phyloP scores from a whole-genome alignment of 768 basidiomycete species.

The Rossbeevera mucosa region DNA sequence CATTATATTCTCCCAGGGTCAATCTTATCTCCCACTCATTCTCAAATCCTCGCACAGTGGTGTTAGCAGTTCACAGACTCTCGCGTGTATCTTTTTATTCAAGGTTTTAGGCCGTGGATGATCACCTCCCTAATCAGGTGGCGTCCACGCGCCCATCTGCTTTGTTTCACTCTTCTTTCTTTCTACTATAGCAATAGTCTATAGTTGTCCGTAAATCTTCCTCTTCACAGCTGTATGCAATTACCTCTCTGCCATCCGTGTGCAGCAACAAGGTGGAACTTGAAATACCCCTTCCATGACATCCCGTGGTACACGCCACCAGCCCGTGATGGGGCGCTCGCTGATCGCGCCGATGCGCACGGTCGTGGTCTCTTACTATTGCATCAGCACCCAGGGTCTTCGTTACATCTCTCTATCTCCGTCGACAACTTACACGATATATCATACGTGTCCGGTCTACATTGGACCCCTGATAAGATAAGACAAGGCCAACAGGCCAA shows the following conservation, averaged over 20 bases:
- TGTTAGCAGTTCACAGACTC: not conserved
- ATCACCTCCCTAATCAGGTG: not conserved
- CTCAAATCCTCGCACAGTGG: not conserved
- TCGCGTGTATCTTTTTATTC: constrained; percentile 4
- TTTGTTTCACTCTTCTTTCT: not conserved
- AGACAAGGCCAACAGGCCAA: constrained; percentile 13
- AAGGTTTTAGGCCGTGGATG: constrained; percentile 11
- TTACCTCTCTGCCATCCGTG: constrained; percentile 1
- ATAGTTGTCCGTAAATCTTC: too few species aligned
- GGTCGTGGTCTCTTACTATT: constrained; percentile 9
- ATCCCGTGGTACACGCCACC: not conserved
- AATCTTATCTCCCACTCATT: constrained; percentile 30
- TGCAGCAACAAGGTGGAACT: constrained; percentile 16
- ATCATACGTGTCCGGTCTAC: constrained; percentile 19
- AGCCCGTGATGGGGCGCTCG: constrained; percentile 1
- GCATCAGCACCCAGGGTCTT: constrained; percentile 2
- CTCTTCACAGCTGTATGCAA: constrained; percentile 24
- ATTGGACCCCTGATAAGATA: constrained; percentile 30
- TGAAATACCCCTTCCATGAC: too few species aligned
- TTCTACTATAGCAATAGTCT: not conserved
- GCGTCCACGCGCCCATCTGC: not conserved
- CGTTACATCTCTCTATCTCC: constrained; percentile 18
- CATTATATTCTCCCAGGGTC: constrained; percentile 24
- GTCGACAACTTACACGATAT: constrained; percentile 8
- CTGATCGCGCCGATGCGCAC: constrained; percentile 7